Evolutionary conservation across 2,329 filamentous ascomycete genomes (phyloP), one percentile per base, ranked within the genome.

Genomic region (Arachnopeziza araneosa): DNA sequence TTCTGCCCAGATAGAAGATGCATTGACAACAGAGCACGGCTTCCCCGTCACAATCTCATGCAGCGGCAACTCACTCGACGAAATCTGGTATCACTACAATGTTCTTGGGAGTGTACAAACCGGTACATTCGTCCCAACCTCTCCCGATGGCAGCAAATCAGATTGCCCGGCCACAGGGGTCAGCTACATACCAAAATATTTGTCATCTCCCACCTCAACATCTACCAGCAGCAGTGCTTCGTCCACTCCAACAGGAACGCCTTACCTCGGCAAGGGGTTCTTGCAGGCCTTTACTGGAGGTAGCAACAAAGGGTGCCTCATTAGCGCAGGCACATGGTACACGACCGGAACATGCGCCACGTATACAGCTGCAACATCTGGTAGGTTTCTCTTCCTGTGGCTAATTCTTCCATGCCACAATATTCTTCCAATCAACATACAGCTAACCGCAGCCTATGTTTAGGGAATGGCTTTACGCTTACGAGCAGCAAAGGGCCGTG

Each of bases 241-340:
- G 30, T 57, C 68, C 4, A 68, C 70, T 10, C 74, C 72, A 2
- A 73, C 71, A 5, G 75, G 68, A 1, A 63, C 68, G 26, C 36
- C 36, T 44, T 75, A 76, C 56, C 72, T 76, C n/a, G 86, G 86
- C 1, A 79, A 75, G 32, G 87, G 87, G 0, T 82, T 80, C 65
- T 71, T 90, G 50, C 80, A 85, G 57, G 84, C 87, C 2, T 69
- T 78, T 24, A 75, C 77, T 3, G 71, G 74, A 21, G 79, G 81
- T 2, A 69, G 69, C n/a, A 70, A 75, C 54, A 78, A 77, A 8
- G 87, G 88, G n/a, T 90, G 86, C 66, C 78, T 90, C 60, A 90
- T 90, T 69, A 80, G 80, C 58, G 77, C 74, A 10, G 88, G 88
- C 0, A 83, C 80, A 0, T 91, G 87, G 88, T 90, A 87, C 69